phyloP scores from a whole-genome alignment of 2,329 filamentous ascomycete species.

The Colletotrichum sp. region DNA sequence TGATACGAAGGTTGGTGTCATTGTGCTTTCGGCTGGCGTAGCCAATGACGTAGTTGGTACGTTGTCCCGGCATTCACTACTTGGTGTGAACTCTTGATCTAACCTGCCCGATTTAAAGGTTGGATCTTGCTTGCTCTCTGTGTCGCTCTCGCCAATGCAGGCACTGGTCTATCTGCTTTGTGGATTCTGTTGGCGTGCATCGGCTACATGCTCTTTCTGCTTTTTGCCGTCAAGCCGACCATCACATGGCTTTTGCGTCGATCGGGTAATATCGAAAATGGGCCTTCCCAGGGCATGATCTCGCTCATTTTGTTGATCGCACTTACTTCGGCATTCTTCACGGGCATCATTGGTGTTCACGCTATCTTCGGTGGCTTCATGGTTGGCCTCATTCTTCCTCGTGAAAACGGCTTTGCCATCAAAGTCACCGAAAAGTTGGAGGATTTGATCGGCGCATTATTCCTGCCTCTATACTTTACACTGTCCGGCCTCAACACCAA shows the following conservation, averaged over 20 bases:
- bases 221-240: slow-evolving; percentile 72
- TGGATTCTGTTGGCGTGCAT: slow-evolving; percentile 80
- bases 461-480: slow-evolving; percentile 92
- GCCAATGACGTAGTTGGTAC: slow-evolving; percentile 80
- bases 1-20: slow-evolving; percentile 81
- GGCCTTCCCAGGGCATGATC: slow-evolving; percentile 85
- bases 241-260: slow-evolving; percentile 78
- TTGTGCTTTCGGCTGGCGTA: slow-evolving; percentile 87
- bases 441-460: slow-evolving; percentile 82
- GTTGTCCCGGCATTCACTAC: slow-evolving; percentile 65
- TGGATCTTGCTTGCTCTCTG: slow-evolving; percentile 95
- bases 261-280: slow-evolving; percentile 82
- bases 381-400: slow-evolving; percentile 86
- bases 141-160: slow-evolving; percentile 90
- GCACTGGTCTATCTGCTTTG: slow-evolving; percentile 79
- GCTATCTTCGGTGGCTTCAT: slow-evolving; percentile 95
- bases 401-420: slow-evolving; percentile 88
- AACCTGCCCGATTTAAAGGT: slow-evolving; percentile 50
- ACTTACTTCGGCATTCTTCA: slow-evolving; percentile 84
- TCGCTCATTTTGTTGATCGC: slow-evolving; percentile 81
- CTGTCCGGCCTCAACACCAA: slow-evolving; percentile 90
- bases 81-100: not conserved
- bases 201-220: slow-evolving; percentile 78
- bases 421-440: slow-evolving; percentile 94
- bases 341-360: slow-evolving; percentile 88